Conservation (phyloP, 768 basidiomycete species). For the Scleroderma bovista region DNA sequence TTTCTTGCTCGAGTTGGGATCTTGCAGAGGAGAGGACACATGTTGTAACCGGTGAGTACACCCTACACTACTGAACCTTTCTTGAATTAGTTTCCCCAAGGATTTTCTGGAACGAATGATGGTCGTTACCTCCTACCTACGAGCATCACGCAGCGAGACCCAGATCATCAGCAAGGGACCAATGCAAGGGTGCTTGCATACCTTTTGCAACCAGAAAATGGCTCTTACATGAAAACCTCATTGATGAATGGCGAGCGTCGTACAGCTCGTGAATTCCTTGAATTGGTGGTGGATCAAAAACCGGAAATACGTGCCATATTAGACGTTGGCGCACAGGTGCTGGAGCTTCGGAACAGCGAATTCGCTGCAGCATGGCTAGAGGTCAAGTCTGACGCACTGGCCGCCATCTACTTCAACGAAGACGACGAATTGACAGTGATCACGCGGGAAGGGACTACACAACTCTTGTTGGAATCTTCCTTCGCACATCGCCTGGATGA, state of each 20-base stretch:
- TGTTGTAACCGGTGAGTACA: constrained; percentile 12
- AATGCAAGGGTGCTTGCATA: constrained; percentile 1
- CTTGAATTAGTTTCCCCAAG: neutral
- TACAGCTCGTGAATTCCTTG: constrained; percentile 19
- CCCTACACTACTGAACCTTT: neutral
- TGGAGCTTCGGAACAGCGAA: constrained; percentile 26
- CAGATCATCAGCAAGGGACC: neutral
- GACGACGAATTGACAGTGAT: neutral
- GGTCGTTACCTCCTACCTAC: constrained; percentile 1
- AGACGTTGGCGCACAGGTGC: constrained; percentile 49
- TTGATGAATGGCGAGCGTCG: constrained; percentile 9
- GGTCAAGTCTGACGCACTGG: neutral
- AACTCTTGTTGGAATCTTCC: neutral
- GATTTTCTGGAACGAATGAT: neutral
- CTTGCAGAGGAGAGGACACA: constrained; percentile 23
- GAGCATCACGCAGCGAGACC: constrained; percentile 17
- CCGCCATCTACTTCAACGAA: neutral
- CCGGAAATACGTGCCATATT: constrained; percentile 37
- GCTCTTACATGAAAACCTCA: neutral
- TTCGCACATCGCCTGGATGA: neutral
- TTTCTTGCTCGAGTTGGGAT: constrained; percentile 34
- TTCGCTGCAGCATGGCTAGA: neutral
- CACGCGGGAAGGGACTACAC: neutral
- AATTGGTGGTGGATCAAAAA: constrained; percentile 21
- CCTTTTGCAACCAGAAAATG: neutral